phyloP scores from a whole-genome alignment of 148 eudicot species.

The Pouteria glomerata region DNA sequence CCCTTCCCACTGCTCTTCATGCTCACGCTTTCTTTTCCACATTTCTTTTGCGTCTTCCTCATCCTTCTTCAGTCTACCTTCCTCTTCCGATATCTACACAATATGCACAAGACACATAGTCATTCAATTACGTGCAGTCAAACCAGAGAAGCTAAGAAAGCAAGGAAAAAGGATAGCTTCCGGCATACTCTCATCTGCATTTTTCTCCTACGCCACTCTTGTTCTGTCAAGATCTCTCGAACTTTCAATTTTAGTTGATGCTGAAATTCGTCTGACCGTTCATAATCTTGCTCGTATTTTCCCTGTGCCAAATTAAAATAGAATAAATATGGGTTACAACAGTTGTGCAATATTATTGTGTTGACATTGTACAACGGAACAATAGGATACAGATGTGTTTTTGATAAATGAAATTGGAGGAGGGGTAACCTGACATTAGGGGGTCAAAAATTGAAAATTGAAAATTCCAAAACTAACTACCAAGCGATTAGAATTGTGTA shows the following conservation, averaged over 20 bases:
- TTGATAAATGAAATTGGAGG: no score
- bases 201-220: constrained; percentile 97
- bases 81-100: constrained; percentile 86
- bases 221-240: constrained; percentile 81
- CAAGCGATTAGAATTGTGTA: no score
- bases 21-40: constrained; percentile 97
- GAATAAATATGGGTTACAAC: no score
- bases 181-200: constrained; percentile 87
- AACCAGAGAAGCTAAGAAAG: constrained; percentile 1
- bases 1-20: constrained; percentile 99
- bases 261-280: constrained; percentile 72
- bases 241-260: constrained; percentile 87
- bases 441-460: no score
- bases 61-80: constrained; percentile 93
- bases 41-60: constrained; percentile 90
- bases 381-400: no score
- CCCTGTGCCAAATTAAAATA: constrained; percentile 28
- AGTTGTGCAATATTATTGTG: no score
- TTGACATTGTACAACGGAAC: no score
- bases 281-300: constrained; percentile 70
- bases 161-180: neutral
- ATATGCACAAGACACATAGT: neutral
- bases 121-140: neutral
- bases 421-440: no score
- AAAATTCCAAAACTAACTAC: no score